Base-by-base conservation (phyloP, 164 flowering plant species). In the Tetracentron sinense region DNA sequence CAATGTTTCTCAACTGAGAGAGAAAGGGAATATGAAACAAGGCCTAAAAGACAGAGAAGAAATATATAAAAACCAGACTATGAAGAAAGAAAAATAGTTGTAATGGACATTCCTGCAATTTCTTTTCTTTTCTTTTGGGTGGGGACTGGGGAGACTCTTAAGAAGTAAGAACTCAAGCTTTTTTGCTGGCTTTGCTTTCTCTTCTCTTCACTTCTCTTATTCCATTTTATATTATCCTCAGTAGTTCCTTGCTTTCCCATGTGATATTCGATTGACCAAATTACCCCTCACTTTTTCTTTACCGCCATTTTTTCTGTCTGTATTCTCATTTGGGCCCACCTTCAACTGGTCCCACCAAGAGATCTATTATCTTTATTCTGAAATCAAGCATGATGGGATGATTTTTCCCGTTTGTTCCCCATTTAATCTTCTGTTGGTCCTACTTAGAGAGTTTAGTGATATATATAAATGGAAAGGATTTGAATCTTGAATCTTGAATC, bases 21-120 rank as follows among this genome's bases (percentile, higher is more conserved):
- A 38, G 53, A 50, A 11, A 59, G 42, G 57, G n/a, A 26, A 26
- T 10, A 27, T 44, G 46, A 27, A 35, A 54, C 21, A 29, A 19
- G n/a, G 38, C 17, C 10, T 16, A 63, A 31, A 60, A 55, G 56
- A 66, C 71, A 63, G 68, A 25, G 35, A 54, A 64, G 51, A 42
- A 19, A 42, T 63, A 54, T 42, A 42, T 8, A 64, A 54, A 26
- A 4, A 46, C 22, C 14, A 15, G 31, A 16, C 16, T 55, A 23
- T 12, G 55, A 56, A 21, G 51, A 31, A 49, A 52, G 25, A 19
- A 25, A 60, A 67, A 59, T 48, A 63, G 76, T 55, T 64, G 62
- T 64, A 2, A 29, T 25, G 57, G 54, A 19, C n/a, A n/a, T n/a
- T n/a, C n/a, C n/a, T n/a, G n/a, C n/a, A n/a, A n/a, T n/a, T n/a